Evolutionary conservation across 2,329 filamentous ascomycete genomes (phyloP), one percentile per base, ranked within the genome.

Genomic region (Aureobasidium zeae): DNA sequence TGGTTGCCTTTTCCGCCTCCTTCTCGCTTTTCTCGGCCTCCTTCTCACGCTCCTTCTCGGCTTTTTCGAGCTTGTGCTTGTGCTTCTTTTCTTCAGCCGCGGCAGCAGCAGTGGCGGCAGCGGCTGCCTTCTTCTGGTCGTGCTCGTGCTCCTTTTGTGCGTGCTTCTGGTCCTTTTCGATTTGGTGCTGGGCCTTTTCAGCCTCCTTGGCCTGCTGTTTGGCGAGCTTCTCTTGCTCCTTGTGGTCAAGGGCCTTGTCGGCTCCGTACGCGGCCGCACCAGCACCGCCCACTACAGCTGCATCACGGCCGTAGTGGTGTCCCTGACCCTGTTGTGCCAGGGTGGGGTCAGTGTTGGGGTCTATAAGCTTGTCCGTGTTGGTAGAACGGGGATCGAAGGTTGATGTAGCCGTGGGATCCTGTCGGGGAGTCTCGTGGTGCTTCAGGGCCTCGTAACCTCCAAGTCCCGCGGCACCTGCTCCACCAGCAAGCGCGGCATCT

Each of bases 401-500:
- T 15, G 53, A 52, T 5, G 54, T 49, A 1, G 53, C 53, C 20
- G 53, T 53, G 17, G 50, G 52, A 10, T 37, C 12, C 7, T 13
- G 19, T 5, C 13, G 8, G 17, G 26, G 30, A 21, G 11, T 16
- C 9, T n/a, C 6, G 17, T 32, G 33, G 26, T 46, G 26, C 35
- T 35, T 33, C n/a, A 22, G 13, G 25, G 28, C 28, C n/a, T 64
- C 57, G 22, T 61, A 44, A 4, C 28, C 38, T 22, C 39, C 46
- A 5, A 48, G 38, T 17, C 55, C 59, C 20, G 54, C 57, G 29
- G 55, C 53, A 7, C 56, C 61, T 28, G 55, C 55, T 13, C 57
- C 60, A 26, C 53, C 58, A 9, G 49, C 58, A 1, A 60, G 17
- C 10, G 55, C 57, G n/a, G 56, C 55, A 41, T 63, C 54, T n/a